Evolutionary conservation across 116 monocot species (phyloP).

Genomic region (Posidonia oceanica): DNA sequence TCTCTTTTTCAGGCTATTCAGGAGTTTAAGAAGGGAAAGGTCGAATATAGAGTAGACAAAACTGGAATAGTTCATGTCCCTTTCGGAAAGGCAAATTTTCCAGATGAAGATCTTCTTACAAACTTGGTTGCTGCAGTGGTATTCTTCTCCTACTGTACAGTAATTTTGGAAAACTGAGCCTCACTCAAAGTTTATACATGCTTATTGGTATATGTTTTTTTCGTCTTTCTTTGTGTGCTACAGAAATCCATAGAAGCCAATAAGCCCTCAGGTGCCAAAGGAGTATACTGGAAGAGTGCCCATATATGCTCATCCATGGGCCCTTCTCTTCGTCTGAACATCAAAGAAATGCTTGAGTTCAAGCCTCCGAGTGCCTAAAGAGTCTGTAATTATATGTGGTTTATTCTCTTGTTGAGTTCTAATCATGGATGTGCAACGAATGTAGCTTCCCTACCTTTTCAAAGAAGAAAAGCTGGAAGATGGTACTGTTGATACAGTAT

Average conservation of each 20-base stretch:
- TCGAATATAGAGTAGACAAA: conserved; percentile 90
- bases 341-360: conserved; percentile 87
- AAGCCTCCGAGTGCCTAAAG: conserved; percentile 27
- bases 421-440: too few species aligned
- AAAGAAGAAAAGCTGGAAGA: too few species aligned
- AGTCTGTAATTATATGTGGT: background rate
- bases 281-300: conserved; percentile 91
- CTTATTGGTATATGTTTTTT: background rate
- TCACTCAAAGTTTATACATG: background rate
- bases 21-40: conserved; percentile 98
- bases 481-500: too few species aligned
- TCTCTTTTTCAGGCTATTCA: conserved; percentile 58
- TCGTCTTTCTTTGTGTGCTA: conserved; percentile 4
- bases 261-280: conserved; percentile 93
- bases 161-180: too few species aligned
- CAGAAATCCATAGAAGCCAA: conserved; percentile 91
- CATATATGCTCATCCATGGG: conserved; percentile 98
- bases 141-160: conserved; percentile 8
- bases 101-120: conserved; percentile 76
- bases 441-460: too few species aligned
- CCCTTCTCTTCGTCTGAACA: conserved; percentile 76
- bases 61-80: conserved; percentile 92
- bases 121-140: conserved; percentile 84
- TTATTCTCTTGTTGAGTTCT: too few species aligned
- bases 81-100: conserved; percentile 76